Evolutionary conservation across 371 early-diverging fungal genomes (phyloP), one percentile per base, ranked within the genome.

Genomic region (Mucor mucedo): DNA sequence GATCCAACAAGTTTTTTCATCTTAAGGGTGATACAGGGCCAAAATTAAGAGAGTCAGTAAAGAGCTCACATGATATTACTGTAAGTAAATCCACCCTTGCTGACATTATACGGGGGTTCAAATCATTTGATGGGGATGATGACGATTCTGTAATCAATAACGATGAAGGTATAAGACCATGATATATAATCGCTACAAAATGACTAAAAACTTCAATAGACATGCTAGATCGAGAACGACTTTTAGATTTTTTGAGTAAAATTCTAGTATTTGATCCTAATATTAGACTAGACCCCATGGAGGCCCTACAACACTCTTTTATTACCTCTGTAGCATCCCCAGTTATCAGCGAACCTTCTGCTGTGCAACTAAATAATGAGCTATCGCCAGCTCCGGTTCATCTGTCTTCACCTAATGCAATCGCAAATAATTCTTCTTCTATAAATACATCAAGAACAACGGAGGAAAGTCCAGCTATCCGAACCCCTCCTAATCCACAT

Each of bases 261-360:
- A 2, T 87, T 54, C 42, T 62, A 38, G 42, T 97, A 39, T 78
- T 93, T 50, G 95, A 98, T 76, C 97, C 97, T 66, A n/a, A 1
- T 32, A 33, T 13, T 4, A 84, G 98, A 44, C 93, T 93, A 94
- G 88, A 93, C 7, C 96, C 98, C 0, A 86, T 87, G 44, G 91
- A 96, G 64, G 98, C 98, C 9, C 74, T 85, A 42, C 70, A 87
- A 58, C 98, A 98, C 66, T 96, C 97, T 2, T 97, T 98, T 68
- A 90, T 98, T 32, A 49, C 58, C 14, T 42, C 54, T 32, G 32
- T 33, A 7, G 29, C 32, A 39, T 42, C 44, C 5, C 44, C 10
- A 42, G n/a, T 14, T 11, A 4, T 10, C 6, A 42, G 44, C 11
- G n/a, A n/a, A 10, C 21, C 21, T 21, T n/a, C 44, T 42, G 14